Conservation (phyloP, 805 yeast genomes). For the Starmera quercuum region DNA sequence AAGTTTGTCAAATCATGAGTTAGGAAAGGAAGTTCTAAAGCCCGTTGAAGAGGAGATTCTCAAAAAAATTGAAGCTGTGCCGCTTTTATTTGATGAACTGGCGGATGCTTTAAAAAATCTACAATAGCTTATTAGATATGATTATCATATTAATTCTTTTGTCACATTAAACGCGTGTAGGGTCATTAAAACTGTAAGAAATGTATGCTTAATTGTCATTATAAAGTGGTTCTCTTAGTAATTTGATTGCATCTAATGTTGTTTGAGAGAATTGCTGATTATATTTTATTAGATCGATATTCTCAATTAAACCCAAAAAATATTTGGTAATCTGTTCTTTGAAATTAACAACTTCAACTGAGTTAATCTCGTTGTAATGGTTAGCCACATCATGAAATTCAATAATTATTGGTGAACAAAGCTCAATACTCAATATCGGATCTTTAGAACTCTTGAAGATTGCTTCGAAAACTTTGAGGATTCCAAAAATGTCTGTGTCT, state of each 20-base stretch:
- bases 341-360: constrained; percentile 21
- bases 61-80: constrained; percentile 25
- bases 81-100: constrained; percentile 22
- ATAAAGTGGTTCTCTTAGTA: neutral
- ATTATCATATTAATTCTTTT: neutral
- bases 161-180: neutral
- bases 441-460: constrained; percentile 22
- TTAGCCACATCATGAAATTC: constrained; percentile 28
- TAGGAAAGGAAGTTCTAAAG: constrained; percentile 25
- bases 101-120: constrained; percentile 16
- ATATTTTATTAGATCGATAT: neutral
- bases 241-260: neutral
- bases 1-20: constrained; percentile 23
- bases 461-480: constrained; percentile 22
- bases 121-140: constrained; percentile 1
- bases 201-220: neutral
- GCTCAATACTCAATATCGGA: constrained; percentile 14
- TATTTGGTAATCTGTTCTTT: constrained; percentile 21
- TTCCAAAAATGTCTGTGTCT: constrained; percentile 20
- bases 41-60: constrained; percentile 24
- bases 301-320: constrained; percentile 10
- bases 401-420: constrained; percentile 26
- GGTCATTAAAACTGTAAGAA: neutral
- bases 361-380: constrained; percentile 18
- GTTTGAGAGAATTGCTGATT: neutral